These are phyloP conservation scores for Phoenix dactylifera DNA, from an alignment of 176 grass and related monocot species.

Conservation along the genomic window DNA sequence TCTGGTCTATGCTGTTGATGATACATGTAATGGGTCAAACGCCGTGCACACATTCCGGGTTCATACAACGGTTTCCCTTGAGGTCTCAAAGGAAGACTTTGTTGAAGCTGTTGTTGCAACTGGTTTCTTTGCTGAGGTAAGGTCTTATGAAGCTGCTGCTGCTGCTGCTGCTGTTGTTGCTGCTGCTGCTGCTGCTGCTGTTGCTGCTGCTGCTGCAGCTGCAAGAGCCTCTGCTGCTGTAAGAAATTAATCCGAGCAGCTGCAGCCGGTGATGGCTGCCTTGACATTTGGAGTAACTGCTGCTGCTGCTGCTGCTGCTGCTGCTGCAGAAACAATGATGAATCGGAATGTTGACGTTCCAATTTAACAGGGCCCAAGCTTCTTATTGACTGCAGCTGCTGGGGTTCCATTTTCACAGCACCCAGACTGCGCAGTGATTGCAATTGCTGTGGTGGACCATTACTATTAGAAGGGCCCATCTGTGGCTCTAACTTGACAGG, in stretches of 20 bases:
- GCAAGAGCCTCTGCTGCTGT: conserved; percentile 26
- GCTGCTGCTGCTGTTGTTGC: conserved; percentile 24
- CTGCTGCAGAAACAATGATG: conserved; percentile 19
- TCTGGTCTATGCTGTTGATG: conserved; percentile 30
- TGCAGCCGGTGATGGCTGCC: conserved; percentile 6
- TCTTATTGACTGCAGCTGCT: conserved; percentile 8
- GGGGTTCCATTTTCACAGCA: conserved; percentile 17
- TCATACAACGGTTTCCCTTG: conserved; percentile 22
- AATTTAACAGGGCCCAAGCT: conserved; percentile 21
- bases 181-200: conserved; percentile 4
- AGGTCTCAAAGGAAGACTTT: conserved; percentile 9
- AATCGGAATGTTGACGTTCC: conserved; percentile 27
- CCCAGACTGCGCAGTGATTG: conserved; percentile 6
- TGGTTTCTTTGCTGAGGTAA: conserved; percentile 24
- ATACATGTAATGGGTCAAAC: conserved; percentile 29
- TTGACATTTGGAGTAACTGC: conserved; percentile 11
- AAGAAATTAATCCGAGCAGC: conserved; percentile 10
- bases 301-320: conserved; percentile 17
- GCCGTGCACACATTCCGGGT: conserved; percentile 31
- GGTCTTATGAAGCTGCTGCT: conserved; percentile 15
- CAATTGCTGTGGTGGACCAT: background rate
- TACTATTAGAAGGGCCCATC: conserved; percentile 11
- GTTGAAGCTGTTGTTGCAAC: conserved; percentile 22
- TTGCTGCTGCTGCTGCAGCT: conserved; percentile 23
- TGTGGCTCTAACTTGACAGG: conserved; percentile 27